Conservation (phyloP, 2,329 filamentous ascomycete genomes). For the Hirsutella thompsonii region DNA sequence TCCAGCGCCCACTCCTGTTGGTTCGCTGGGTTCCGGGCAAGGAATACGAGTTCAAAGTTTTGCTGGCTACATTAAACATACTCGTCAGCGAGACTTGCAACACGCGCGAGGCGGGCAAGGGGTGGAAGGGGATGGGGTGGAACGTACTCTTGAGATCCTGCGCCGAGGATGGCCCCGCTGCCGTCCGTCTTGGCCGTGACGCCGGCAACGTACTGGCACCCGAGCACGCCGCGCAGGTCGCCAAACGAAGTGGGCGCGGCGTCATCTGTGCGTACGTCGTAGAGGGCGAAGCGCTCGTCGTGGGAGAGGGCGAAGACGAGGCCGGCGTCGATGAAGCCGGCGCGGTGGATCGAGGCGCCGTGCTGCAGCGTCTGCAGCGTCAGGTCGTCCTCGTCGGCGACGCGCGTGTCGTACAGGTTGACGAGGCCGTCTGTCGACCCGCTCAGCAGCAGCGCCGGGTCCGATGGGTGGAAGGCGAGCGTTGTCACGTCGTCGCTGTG, state of each 20-base stretch:
- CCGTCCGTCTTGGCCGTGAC: constrained; percentile 47
- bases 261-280: constrained; percentile 51
- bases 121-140: constrained; percentile 5
- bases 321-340: constrained; percentile 52
- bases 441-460: constrained; percentile 52
- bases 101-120: too few relatives aligned
- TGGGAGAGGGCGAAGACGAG: constrained; percentile 64
- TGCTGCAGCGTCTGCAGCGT: constrained; percentile 70
- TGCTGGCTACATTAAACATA: constrained; percentile 27
- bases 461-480: constrained; percentile 42
- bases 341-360: constrained; percentile 59
- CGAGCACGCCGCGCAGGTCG: constrained; percentile 52
- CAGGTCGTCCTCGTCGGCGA: constrained; percentile 65
- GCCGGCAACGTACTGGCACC: constrained; percentile 63
- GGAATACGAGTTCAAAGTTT: constrained; percentile 46
- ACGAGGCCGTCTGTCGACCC: constrained; percentile 71
- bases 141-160: constrained; percentile 54
- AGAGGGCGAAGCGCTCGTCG: constrained; percentile 66
- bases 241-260: constrained; percentile 41
- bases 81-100: neutral
- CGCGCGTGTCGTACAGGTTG: constrained; percentile 60
- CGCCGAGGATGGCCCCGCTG: constrained; percentile 46
- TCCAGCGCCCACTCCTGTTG: constrained; percentile 38
- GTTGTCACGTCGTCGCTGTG: constrained; percentile 58
- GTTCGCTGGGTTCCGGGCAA: constrained; percentile 31